A percentile compares a stretch with the other conserved stretches of the same genome.
Evolutionary conservation across 768 basidiomycete genomes (phyloP).

Genomic region (Amyloporia xantha): DNA sequence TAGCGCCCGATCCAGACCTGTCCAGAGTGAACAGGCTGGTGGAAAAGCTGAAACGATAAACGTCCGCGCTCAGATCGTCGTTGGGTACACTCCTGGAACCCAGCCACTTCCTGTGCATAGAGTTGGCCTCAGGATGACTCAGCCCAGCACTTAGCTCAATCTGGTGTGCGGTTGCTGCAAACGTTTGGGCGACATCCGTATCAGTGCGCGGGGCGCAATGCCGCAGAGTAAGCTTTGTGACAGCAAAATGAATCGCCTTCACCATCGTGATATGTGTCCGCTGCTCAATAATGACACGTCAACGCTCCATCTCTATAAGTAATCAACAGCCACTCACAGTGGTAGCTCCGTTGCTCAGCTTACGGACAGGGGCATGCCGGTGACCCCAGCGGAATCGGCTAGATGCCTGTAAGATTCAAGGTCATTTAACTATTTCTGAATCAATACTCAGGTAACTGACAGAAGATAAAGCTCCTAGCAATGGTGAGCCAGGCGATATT

Average conservation of each 20-base stretch:
- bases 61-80: slow-evolving; percentile 36
- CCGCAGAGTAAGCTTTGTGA: slow-evolving; percentile 42
- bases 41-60: slow-evolving; percentile 40
- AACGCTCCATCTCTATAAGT: too few species aligned
- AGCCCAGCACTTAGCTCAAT: slow-evolving; percentile 36
- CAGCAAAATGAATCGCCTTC: slow-evolving; percentile 33
- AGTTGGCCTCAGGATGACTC: slow-evolving; percentile 39
- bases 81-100: slow-evolving; percentile 34
- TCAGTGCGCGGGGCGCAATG: slow-evolving; percentile 25
- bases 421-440: slow-evolving; percentile 3
- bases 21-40: slow-evolving; percentile 40
- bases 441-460: too few species aligned
- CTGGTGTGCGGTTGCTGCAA: slow-evolving; percentile 37
- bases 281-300: background rate
- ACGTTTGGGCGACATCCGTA: slow-evolving; percentile 27
- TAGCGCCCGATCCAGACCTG: slow-evolving; percentile 25
- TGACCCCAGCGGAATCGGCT: slow-evolving; percentile 38
- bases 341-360: background rate
- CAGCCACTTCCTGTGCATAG: slow-evolving; percentile 46
- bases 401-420: slow-evolving; percentile 33
- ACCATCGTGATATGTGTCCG: slow-evolving; percentile 45
- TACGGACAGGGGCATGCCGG: slow-evolving; percentile 27
- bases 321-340: slow-evolving; percentile 13
- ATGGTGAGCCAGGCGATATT: slow-evolving; percentile 18
- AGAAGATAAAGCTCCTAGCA: slow-evolving; percentile 26